Percentiles rank a stretch among this genome's conserved stretches.
These are phyloP conservation scores for Petrea volubilis DNA, from an alignment of 257 asterid species.

Conservation along the genomic window DNA sequence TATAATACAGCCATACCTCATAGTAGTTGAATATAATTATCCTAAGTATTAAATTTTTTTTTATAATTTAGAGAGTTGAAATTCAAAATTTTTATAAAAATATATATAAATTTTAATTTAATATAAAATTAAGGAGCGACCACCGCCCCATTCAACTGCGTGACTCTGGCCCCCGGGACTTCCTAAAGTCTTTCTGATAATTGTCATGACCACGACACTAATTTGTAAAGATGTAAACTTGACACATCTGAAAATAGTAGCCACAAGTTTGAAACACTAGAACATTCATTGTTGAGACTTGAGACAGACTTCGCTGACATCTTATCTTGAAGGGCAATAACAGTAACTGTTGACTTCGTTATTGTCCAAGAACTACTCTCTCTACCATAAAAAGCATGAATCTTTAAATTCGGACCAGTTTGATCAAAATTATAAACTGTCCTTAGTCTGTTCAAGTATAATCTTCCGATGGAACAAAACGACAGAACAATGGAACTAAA, in stretches of 20 bases:
- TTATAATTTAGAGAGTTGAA: too few relatives aligned
- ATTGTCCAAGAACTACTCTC: neutral
- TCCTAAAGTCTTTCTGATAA: too few relatives aligned
- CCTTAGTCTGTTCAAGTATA: neutral
- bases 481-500: constrained; percentile 20
- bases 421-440: neutral
- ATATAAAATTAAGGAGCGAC: too few relatives aligned
- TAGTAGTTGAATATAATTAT: too few relatives aligned
- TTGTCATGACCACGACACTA: neutral
- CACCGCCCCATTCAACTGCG: too few relatives aligned
- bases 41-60: too few relatives aligned
- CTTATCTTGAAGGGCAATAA: neutral
- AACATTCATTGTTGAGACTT: neutral
- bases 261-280: neutral
- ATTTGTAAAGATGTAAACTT: neutral
- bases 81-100: too few relatives aligned
- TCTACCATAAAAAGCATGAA: neutral
- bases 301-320: neutral
- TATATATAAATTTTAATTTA: too few relatives aligned
- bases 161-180: too few relatives aligned
- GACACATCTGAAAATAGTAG: neutral
- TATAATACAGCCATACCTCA: too few relatives aligned
- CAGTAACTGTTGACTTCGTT: neutral
- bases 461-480: neutral
- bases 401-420: too few relatives aligned